Percentiles rank a stretch among this genome's conserved stretches.
These are phyloP conservation scores for Globisporangium megalacanthum DNA, from an alignment of 352 stramenopile species.

Conservation along the genomic window DNA sequence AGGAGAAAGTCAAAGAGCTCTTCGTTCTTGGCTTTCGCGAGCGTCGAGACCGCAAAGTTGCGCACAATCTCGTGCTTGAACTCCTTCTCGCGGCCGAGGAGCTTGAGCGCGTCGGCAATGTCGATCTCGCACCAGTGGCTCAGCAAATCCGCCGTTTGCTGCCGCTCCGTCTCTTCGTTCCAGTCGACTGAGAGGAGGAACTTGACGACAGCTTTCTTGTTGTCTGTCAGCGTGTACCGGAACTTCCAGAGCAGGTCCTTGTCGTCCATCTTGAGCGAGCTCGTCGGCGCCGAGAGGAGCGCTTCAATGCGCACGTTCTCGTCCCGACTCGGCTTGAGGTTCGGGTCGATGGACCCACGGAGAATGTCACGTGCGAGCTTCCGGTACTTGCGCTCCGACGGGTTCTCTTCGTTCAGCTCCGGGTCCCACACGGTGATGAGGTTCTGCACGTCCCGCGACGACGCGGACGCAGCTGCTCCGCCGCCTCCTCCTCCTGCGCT, in stretches of 20 bases:
- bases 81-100: constrained; percentile 90
- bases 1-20: constrained; percentile 97
- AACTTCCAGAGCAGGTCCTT: constrained; percentile 96
- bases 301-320: constrained; percentile 91
- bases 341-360: constrained; percentile 95
- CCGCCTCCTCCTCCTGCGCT: neutral
- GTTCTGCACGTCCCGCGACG: constrained; percentile 32
- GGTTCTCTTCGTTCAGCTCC: constrained; percentile 87
- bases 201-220: constrained; percentile 96
- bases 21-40: constrained; percentile 94
- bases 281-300: constrained; percentile 91
- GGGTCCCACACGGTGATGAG: constrained; percentile 83
- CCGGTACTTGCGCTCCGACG: constrained; percentile 97
- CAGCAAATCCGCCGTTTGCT: constrained; percentile 85
- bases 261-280: constrained; percentile 91
- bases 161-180: constrained; percentile 96
- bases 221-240: constrained; percentile 93
- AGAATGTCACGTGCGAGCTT: constrained; percentile 95
- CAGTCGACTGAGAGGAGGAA: constrained; percentile 98
- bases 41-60: constrained; percentile 95
- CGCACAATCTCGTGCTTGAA: constrained; percentile 90
- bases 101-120: constrained; percentile 97
- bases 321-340: constrained; percentile 95
- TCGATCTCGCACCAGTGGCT: constrained; percentile 92
- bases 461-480: constrained; percentile 6